Base-by-base conservation (phyloP, 192 early-diverging fungal species). In the Gamsiella multidivaricata region DNA sequence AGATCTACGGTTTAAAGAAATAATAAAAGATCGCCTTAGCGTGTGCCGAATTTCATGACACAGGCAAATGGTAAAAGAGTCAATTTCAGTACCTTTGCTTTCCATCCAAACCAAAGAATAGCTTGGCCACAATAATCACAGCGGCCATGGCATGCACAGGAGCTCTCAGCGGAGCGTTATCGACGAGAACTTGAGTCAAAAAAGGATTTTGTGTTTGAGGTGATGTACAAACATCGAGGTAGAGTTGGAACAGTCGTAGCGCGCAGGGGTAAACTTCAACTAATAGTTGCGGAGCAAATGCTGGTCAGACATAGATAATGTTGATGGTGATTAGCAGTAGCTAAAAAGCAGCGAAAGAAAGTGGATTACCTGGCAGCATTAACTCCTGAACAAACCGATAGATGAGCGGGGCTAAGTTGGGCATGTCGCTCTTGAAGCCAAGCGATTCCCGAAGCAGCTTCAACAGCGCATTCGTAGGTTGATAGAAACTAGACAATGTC, bases 191-290 rank as follows among this genome's bases (percentile, higher is more conserved):
- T n/a, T n/a, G n/a, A n/a, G n/a, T n/a, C n/a, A n/a, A n/a, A n/a
- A n/a, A n/a, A n/a, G n/a, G n/a, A n/a, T n/a, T n/a, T n/a, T n/a
- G n/a, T n/a, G n/a, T n/a, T n/a, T n/a, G n/a, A 33, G 36, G 15
- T 5, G 29, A 15, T 8, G 15, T 22, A 14, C 20, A 0, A 9
- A 18, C 31, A 6, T 54, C 50, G 12, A 60, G 26, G 1, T 54
- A 25, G 23, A 61, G 17, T 10, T 52, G 22, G 1, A 28, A 65
- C n/a, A 74, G 23, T 8, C 57, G 36, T 26, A 69, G 17, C 2
- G 74, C 65, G 42, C 60, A 64, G 0, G 65, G 37, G 11, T 69
- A 69, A 31, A 68, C 36, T 28, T 78, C 74, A 33, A 78, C 74
- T 78, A 61, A 1, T 9, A 28, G 2, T 6, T n/a, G 0, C 41